Conservation (phyloP, 2,329 filamentous ascomycete species). For the Claviceps lovelessii region DNA sequence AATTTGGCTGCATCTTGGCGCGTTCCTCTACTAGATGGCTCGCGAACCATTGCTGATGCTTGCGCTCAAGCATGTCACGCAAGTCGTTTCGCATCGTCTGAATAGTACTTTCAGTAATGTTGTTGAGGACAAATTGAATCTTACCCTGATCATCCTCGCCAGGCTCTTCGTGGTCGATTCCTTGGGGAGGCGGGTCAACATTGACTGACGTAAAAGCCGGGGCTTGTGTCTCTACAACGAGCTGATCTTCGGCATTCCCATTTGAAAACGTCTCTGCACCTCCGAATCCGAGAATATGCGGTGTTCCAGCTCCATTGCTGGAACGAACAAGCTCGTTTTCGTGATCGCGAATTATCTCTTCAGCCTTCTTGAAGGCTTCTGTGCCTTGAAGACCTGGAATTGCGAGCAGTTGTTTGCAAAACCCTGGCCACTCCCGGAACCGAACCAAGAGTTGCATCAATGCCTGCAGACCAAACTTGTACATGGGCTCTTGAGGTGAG, state of each 20-base stretch:
- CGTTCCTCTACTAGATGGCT: slow-evolving; percentile 89
- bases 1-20: slow-evolving; percentile 94
- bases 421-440: slow-evolving; percentile 87
- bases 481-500: slow-evolving; percentile 75
- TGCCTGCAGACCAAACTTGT: slow-evolving; percentile 92
- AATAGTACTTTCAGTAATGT: slow-evolving; percentile 81
- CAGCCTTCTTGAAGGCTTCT: slow-evolving; percentile 68
- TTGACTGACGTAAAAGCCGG: slow-evolving; percentile 68
- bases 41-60: slow-evolving; percentile 93
- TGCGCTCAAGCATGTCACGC: slow-evolving; percentile 59
- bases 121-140: slow-evolving; percentile 92
- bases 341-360: slow-evolving; percentile 61
- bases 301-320: slow-evolving; percentile 34
- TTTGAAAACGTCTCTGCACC: slow-evolving; percentile 46
- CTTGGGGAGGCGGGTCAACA: slow-evolving; percentile 52
- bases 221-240: slow-evolving; percentile 42
- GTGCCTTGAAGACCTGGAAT: slow-evolving; percentile 73
- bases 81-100: slow-evolving; percentile 73
- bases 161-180: slow-evolving; percentile 63
- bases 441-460: slow-evolving; percentile 75
- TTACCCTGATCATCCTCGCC: slow-evolving; percentile 77
- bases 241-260: slow-evolving; percentile 51
- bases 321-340: slow-evolving; percentile 45
- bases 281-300: slow-evolving; percentile 21
- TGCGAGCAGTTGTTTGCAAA: slow-evolving; percentile 72